Evolutionary conservation across 768 basidiomycete genomes (phyloP).

Genomic region (Serendipita sp.): DNA sequence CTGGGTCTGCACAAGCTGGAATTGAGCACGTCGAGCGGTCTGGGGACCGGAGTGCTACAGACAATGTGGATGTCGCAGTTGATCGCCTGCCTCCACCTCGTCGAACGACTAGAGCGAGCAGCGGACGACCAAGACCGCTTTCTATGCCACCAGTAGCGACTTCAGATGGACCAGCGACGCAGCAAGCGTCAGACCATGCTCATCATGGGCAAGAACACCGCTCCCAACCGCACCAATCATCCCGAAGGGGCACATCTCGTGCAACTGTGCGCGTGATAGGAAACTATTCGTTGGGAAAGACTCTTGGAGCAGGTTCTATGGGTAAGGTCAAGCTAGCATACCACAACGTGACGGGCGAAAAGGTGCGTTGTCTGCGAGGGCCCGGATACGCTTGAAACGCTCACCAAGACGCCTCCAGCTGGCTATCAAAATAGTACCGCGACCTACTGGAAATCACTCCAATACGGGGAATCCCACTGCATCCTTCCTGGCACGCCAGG

Average conservation of each 20-base stretch:
- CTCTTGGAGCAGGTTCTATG: slow-evolving; percentile 7
- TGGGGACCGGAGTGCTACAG: background rate
- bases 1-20: background rate
- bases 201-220: background rate
- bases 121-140: background rate
- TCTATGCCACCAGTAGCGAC: slow-evolving; percentile 1
- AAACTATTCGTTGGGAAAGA: slow-evolving; percentile 6
- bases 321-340: slow-evolving; percentile 8
- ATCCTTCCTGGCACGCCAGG: slow-evolving; percentile 58
- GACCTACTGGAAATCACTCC: slow-evolving; percentile 29
- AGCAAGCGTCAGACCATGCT: background rate
- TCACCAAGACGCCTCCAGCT: slow-evolving; percentile 37
- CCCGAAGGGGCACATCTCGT: background rate
- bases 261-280: slow-evolving; percentile 5
- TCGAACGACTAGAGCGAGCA: background rate
- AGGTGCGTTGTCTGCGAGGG: background rate
- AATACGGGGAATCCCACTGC: slow-evolving; percentile 22
- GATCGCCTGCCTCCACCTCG: background rate
- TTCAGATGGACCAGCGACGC: background rate
- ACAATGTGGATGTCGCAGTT: background rate
- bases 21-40: background rate
- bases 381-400: background rate
- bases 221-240: background rate
- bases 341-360: slow-evolving; percentile 5
- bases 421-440: slow-evolving; percentile 96